phyloP scores from a whole-genome alignment of 2,329 filamentous ascomycete species.

The Cordyceps javanica region DNA sequence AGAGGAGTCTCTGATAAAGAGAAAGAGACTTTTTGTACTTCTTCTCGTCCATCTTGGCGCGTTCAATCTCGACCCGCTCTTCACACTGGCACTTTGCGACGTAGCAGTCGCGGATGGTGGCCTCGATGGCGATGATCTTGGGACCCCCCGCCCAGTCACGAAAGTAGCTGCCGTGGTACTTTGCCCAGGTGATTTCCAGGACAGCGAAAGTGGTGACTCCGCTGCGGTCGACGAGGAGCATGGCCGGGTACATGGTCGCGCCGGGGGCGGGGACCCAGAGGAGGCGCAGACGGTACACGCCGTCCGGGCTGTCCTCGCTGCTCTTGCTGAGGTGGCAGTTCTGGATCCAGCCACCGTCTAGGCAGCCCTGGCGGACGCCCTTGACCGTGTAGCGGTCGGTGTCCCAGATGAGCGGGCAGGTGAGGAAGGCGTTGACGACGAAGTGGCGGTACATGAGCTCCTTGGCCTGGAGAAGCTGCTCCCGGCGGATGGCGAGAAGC shows the following conservation, averaged over 20 bases:
- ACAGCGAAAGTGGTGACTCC: not conserved
- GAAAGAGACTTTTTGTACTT: not conserved
- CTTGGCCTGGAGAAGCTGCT: not conserved
- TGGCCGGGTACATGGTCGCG: not conserved
- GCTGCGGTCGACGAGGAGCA: not conserved
- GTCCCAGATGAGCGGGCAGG: not conserved
- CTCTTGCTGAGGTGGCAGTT: not conserved
- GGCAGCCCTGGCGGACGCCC: not conserved
- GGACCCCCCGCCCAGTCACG: not conserved
- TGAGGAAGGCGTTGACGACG: not conserved
- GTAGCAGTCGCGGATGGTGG: not conserved
- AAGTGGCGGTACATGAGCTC: conserved; percentile 9
- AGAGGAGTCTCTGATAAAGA: not conserved
- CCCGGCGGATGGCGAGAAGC: not conserved
- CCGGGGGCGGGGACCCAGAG: not conserved
- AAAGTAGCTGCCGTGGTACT: not conserved
- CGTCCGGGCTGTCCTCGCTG: not conserved
- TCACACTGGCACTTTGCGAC: not conserved
- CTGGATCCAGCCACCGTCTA: not conserved
- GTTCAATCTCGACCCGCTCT: conserved; percentile 16
- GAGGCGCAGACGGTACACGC: not conserved
- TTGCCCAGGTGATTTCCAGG: not conserved
- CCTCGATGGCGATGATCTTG: not conserved
- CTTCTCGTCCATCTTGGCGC: not conserved
- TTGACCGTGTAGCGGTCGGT: not conserved